Evolutionary conservation across 306 rosid genomes (phyloP).

Genomic region (Castanea sativa): DNA sequence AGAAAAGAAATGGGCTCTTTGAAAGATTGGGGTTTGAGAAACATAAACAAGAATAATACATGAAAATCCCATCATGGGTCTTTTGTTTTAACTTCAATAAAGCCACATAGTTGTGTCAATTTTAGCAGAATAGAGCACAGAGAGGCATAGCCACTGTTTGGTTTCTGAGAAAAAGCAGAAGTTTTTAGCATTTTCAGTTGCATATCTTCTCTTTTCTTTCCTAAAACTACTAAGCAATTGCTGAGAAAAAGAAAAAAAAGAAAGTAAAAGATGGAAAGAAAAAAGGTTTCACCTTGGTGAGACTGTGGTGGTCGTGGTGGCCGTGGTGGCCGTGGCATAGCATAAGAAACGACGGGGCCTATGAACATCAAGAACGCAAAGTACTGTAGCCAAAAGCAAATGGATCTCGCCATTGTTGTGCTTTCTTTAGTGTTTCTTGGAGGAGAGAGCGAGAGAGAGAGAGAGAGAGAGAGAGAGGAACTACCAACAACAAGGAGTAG

Average conservation of each 20-base stretch:
- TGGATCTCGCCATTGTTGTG: constrained; percentile 15
- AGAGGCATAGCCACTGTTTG: neutral
- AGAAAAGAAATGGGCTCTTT: neutral
- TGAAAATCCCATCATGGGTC: neutral
- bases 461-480: neutral
- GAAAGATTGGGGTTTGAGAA: neutral
- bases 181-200: no score
- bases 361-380: no score
- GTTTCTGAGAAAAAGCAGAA: neutral
- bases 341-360: neutral
- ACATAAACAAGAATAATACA: neutral
- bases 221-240: neutral
- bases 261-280: neutral
- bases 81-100: neutral
- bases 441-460: neutral
- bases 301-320: neutral
- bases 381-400: no score
- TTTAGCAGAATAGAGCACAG: neutral
- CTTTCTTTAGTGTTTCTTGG: constrained; percentile 3
- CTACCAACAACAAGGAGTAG: neutral
- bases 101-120: neutral
- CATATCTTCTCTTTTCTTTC: no score
- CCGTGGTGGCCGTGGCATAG: neutral
- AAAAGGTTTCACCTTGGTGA: constrained; percentile 25
- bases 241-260: neutral